Evolutionary conservation across 169 alveolate species (phyloP).

Genomic region (Plasmodium vinckei): DNA sequence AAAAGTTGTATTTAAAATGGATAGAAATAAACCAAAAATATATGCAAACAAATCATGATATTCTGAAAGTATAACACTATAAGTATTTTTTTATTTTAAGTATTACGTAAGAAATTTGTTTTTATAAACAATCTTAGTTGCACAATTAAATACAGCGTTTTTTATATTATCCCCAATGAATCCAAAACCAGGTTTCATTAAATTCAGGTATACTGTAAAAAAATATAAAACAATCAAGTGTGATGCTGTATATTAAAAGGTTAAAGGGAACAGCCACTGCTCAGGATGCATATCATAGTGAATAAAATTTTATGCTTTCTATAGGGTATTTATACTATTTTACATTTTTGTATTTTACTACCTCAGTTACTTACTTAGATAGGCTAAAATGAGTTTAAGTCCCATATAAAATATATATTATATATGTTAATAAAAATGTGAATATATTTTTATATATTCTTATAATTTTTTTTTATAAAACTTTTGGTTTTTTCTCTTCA

Average conservation of each 20-base stretch:
- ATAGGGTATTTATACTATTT: no score
- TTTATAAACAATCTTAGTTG: constrained; percentile 14
- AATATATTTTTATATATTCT: no score
- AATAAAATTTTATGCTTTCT: no score
- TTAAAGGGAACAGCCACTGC: not conserved
- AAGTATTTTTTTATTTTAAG: not conserved
- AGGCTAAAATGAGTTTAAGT: no score
- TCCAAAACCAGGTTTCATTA: constrained; percentile 23
- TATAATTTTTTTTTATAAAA: no score
- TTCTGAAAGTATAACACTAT: no score
- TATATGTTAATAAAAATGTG: no score
- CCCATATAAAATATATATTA: no score
- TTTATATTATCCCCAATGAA: not conserved
- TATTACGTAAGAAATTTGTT: constrained; percentile 47
- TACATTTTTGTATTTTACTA: no score
- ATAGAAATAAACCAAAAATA: not conserved
- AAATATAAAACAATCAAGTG: not conserved
- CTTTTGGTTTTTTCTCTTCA: no score
- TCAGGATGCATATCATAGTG: not conserved
- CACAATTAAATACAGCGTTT: constrained; percentile 21
- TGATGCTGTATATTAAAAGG: not conserved
- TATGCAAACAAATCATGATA: not conserved
- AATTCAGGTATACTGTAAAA: constrained; percentile 7
- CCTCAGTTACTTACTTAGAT: no score
- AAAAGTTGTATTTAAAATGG: not conserved